These are phyloP conservation scores for Helicocarpus griseus DNA, from an alignment of 2,329 filamentous ascomycete genomes.

Conservation along the genomic window DNA sequence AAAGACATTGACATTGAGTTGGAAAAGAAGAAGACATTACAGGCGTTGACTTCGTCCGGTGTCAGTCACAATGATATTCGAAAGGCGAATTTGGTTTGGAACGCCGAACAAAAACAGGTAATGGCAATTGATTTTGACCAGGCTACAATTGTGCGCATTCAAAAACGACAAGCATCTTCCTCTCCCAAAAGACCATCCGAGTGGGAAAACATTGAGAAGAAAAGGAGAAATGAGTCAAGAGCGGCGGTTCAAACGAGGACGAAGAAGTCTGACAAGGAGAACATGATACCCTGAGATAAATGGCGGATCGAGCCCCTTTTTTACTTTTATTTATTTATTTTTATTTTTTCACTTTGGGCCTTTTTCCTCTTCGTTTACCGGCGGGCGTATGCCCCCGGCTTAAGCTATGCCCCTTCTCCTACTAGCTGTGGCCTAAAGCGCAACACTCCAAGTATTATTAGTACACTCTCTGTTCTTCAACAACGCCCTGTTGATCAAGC, in stretches of 20 bases:
- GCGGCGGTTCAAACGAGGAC: background rate
- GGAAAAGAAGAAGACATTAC: background rate
- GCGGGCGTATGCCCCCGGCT: too few species aligned
- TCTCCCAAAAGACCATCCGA: background rate
- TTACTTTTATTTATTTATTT: too few species aligned
- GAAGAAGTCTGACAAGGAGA: too few species aligned
- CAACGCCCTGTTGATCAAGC: too few species aligned
- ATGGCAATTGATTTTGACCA: slow-evolving; percentile 1
- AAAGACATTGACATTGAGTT: background rate
- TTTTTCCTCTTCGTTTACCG: too few species aligned
- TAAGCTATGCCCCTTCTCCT: too few species aligned
- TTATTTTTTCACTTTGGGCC: too few species aligned
- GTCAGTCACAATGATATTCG: background rate
- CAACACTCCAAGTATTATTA: too few species aligned
- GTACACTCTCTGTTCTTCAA: too few species aligned
- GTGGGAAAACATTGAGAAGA: background rate
- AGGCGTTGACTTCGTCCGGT: background rate
- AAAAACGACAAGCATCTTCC: background rate
- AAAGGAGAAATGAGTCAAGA: slow-evolving; percentile 8
- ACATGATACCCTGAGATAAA: too few species aligned
- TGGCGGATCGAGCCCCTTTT: too few species aligned
- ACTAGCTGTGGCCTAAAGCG: too few species aligned
- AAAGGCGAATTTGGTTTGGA: background rate
- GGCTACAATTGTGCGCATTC: background rate
- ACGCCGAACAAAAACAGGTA: background rate